phyloP scores from a whole-genome alignment of 352 stramenopile species.

The Phytopythium chamaehyphon region DNA sequence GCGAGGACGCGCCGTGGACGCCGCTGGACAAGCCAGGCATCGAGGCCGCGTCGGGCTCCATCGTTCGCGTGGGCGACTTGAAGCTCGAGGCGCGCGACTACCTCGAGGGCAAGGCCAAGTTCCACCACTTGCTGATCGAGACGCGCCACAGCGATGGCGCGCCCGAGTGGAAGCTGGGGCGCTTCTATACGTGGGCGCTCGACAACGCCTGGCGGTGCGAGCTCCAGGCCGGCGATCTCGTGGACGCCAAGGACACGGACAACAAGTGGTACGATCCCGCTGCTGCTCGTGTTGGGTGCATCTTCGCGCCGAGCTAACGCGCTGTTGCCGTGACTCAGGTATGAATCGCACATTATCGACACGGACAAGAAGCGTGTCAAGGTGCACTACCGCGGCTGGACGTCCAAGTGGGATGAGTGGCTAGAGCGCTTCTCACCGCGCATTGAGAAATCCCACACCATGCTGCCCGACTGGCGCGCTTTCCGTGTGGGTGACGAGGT shows the following conservation, averaged over 20 bases:
- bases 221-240: slow-evolving; percentile 45
- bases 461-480: slow-evolving; percentile 64
- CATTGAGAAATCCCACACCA: slow-evolving; percentile 89
- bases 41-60: background rate
- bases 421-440: slow-evolving; percentile 83
- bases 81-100: slow-evolving; percentile 55
- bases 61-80: slow-evolving; percentile 30
- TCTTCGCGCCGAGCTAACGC: too few species aligned
- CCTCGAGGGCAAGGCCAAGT: slow-evolving; percentile 46
- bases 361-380: slow-evolving; percentile 52
- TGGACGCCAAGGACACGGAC: slow-evolving; percentile 74
- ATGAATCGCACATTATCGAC: slow-evolving; percentile 59
- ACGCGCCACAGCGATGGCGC: slow-evolving; percentile 20
- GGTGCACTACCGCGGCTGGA: slow-evolving; percentile 97
- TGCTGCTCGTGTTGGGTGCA: background rate
- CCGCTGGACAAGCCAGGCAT: slow-evolving; percentile 28
- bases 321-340: slow-evolving; percentile 23
- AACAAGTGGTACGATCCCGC: slow-evolving; percentile 52
- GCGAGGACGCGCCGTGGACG: slow-evolving; percentile 36
- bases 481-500: slow-evolving; percentile 54
- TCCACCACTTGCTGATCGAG: slow-evolving; percentile 67
- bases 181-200: slow-evolving; percentile 65
- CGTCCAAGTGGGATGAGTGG: slow-evolving; percentile 97
- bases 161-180: slow-evolving; percentile 41
- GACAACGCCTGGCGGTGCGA: slow-evolving; percentile 57